phyloP scores from a whole-genome alignment of 2,329 filamentous ascomycete species.

The Exophiala dermatitidis region DNA sequence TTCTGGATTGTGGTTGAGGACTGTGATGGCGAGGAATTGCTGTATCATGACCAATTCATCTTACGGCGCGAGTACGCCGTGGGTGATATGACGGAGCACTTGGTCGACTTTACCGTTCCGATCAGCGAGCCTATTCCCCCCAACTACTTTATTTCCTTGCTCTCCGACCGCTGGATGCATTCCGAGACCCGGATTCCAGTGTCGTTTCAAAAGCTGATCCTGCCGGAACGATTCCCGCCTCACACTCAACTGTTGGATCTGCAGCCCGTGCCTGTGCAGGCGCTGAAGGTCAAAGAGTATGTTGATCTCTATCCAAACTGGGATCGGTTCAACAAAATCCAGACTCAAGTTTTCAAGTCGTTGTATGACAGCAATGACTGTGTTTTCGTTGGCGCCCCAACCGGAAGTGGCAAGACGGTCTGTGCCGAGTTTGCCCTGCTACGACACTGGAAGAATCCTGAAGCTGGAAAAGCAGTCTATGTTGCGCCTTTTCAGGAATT shows the following conservation, averaged over 20 bases:
- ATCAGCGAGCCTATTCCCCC: conserved; percentile 97
- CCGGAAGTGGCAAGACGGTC: conserved; percentile 91
- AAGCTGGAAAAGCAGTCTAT: conserved; percentile 77
- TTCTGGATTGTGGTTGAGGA: conserved; percentile 99
- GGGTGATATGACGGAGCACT: conserved; percentile 81
- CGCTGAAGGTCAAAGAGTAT: conserved; percentile 79
- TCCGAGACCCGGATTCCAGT: conserved; percentile 89
- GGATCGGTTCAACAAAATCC: conserved; percentile 91
- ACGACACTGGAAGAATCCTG: conserved; percentile 70
- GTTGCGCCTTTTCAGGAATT: conserved; percentile 92
- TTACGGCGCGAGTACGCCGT: conserved; percentile 82
- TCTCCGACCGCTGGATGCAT: conserved; percentile 98
- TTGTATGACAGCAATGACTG: conserved; percentile 87
- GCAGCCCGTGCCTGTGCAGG: conserved; percentile 81
- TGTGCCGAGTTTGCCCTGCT: conserved; percentile 92
- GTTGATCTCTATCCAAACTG: conserved; percentile 73
- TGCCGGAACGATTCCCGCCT: conserved; percentile 91
- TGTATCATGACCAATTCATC: conserved; percentile 91
- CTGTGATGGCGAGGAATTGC: conserved; percentile 89
- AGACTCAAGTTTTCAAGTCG: conserved; percentile 94
- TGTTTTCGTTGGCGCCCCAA: conserved; percentile 85
- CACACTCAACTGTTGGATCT: conserved; percentile 88
- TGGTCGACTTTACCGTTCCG: conserved; percentile 92
- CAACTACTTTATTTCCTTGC: conserved; percentile 93
- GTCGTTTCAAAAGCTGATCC: conserved; percentile 87